phyloP scores from a whole-genome alignment of 2,329 filamentous ascomycete genomes.

The Xylariales sp. region DNA sequence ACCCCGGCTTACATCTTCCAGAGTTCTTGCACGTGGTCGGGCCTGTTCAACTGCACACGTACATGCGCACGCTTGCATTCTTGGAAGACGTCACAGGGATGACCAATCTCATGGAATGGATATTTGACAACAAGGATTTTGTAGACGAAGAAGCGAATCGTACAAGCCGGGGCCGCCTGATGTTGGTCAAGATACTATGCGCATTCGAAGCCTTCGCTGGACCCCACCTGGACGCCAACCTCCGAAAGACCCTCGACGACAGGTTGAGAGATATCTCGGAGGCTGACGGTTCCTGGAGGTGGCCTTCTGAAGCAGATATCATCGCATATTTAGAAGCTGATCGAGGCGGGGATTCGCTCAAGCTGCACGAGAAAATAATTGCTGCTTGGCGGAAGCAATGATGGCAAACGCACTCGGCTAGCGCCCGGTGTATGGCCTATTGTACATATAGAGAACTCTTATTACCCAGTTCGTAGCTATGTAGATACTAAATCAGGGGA shows the following conservation, averaged over 20 bases:
- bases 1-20: conserved; percentile 3
- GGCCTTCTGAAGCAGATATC: conserved; percentile 23
- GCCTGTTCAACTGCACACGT: conserved; percentile 48
- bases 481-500: too few relatives aligned
- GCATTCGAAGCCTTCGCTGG: conserved; percentile 45
- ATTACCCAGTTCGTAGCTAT: too few relatives aligned
- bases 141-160: conserved; percentile 28
- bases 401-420: too few relatives aligned
- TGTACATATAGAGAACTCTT: too few relatives aligned
- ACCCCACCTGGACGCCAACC: conserved; percentile 29
- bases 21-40: conserved; percentile 33
- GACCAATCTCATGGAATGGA: conserved; percentile 54
- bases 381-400: conserved; percentile 5
- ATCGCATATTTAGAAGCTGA: conserved; percentile 18
- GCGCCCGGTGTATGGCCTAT: too few relatives aligned
- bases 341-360: conserved; percentile 11
- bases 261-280: conserved; percentile 14
- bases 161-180: conserved; percentile 20
- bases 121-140: conserved; percentile 38
- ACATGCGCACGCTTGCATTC: conserved; percentile 59
- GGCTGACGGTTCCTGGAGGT: conserved; percentile 17
- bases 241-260: conserved; percentile 11
- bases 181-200: conserved; percentile 33
- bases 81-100: conserved; percentile 57
- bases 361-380: conserved; percentile 14